A percentile compares a stretch with the other conserved stretches of the same genome.
These are phyloP conservation scores for Marasmius fiardii DNA, from an alignment of 1,284 basidiomycete genomes.

Conservation along the genomic window DNA sequence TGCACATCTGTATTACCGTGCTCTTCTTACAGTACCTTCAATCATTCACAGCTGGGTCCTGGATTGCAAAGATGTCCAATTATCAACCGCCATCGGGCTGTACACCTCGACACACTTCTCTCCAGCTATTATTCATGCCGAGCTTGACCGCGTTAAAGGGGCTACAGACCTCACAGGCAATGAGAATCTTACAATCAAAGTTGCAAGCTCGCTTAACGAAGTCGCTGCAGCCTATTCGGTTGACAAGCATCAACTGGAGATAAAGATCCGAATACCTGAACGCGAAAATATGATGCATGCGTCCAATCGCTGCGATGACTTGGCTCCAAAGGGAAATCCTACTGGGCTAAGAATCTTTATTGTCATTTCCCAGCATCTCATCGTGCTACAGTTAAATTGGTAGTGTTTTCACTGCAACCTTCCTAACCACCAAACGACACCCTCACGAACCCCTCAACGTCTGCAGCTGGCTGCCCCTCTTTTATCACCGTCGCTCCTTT, in stretches of 20 bases:
- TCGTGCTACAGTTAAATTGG: too few species aligned
- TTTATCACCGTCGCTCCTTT: background rate
- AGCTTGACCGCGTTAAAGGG: constrained; percentile 75
- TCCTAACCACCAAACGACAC: background rate
- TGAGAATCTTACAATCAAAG: constrained; percentile 82
- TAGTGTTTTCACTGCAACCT: background rate
- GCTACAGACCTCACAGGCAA: constrained; percentile 65
- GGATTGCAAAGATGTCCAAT: constrained; percentile 86
- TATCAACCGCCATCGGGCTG: constrained; percentile 70
- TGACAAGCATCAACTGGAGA: constrained; percentile 94
- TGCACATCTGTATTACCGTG: constrained; percentile 87
- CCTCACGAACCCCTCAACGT: background rate
- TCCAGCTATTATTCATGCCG: constrained; percentile 82
- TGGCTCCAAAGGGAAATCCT: too few species aligned
- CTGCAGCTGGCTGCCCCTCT: background rate
- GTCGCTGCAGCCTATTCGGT: constrained; percentile 82
- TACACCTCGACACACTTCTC: constrained; percentile 91
- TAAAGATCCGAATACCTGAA: constrained; percentile 88
- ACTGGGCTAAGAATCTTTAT: too few species aligned
- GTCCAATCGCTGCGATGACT: too few species aligned
- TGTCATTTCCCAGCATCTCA: too few species aligned
- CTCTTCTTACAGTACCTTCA: constrained; percentile 78
- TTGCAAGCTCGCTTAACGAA: constrained; percentile 67
- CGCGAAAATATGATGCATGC: too few species aligned
- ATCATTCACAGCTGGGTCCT: constrained; percentile 85